Conservation (phyloP, 495 filamentous ascomycete genomes). For the Staphylotrichum tortipilum region DNA sequence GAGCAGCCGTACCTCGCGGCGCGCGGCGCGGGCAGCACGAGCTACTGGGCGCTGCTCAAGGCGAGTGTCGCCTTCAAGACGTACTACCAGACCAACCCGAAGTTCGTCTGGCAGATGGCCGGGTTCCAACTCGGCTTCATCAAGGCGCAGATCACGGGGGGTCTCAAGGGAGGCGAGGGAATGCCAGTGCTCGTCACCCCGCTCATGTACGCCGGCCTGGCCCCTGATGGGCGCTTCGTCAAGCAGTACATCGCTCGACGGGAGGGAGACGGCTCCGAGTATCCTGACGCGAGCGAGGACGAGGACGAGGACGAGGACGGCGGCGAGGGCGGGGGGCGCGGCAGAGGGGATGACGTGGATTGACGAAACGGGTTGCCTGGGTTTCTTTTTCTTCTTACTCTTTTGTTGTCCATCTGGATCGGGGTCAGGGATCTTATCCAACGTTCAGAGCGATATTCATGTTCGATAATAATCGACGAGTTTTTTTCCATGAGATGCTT, state of each 20-base stretch:
- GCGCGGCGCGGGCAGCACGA: constrained; percentile 20
- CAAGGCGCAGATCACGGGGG: constrained; percentile 39
- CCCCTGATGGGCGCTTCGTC: constrained; percentile 30
- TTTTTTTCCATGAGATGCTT: too few species aligned
- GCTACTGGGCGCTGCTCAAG: constrained; percentile 49
- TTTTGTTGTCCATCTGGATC: too few species aligned
- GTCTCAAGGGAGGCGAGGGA: constrained; percentile 1
- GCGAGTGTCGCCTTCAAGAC: constrained; percentile 53
- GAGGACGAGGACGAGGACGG: constrained; percentile 7
- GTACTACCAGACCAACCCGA: constrained; percentile 25
- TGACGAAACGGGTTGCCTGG: background rate
- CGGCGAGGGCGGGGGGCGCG: background rate
- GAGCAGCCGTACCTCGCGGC: constrained; percentile 37
- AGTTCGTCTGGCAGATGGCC: constrained; percentile 55
- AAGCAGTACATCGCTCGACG: constrained; percentile 22
- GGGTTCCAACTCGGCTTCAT: constrained; percentile 55
- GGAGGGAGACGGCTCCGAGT: constrained; percentile 20
- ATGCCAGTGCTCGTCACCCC: constrained; percentile 25
- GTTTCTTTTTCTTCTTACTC: background rate
- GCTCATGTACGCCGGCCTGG: constrained; percentile 39
- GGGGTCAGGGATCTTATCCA: too few species aligned
- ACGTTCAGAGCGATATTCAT: too few species aligned
- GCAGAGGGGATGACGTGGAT: constrained; percentile 4
- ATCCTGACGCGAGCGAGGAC: constrained; percentile 5
- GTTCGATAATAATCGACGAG: too few species aligned